phyloP scores from a whole-genome alignment of 1,139 yeast genomes.

The Blastobotrys indianensis region DNA sequence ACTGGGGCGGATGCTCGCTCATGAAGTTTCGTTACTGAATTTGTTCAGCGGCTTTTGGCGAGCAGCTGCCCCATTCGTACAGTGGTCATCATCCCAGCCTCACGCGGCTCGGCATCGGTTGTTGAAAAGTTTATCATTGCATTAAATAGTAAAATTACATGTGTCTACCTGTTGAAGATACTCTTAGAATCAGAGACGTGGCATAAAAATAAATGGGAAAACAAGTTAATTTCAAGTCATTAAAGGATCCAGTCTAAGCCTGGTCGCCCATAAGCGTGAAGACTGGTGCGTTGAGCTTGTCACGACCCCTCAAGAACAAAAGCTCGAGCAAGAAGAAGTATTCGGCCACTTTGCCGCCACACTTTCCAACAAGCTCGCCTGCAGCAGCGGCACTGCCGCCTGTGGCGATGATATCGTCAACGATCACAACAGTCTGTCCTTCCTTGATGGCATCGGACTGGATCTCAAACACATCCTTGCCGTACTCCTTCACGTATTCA shows the following conservation, averaged over 20 bases:
- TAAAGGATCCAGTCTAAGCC: slow-evolving; percentile 10
- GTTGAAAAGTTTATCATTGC: too few species aligned
- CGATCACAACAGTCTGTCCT: slow-evolving; percentile 76
- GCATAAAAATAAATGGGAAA: too few species aligned
- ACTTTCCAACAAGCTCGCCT: slow-evolving; percentile 67
- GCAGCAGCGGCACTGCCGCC: slow-evolving; percentile 97
- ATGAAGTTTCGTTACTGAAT: too few species aligned
- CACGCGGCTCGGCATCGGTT: too few species aligned
- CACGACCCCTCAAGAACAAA: slow-evolving; percentile 91
- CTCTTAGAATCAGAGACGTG: too few species aligned
- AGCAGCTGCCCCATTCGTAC: too few species aligned
- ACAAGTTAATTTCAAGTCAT: background rate
- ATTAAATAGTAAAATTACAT: too few species aligned
- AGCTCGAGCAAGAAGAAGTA: slow-evolving; percentile 88
- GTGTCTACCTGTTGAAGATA: too few species aligned
- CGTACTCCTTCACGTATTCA: slow-evolving; percentile 85
- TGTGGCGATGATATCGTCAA: slow-evolving; percentile 95
- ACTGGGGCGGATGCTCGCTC: too few species aligned
- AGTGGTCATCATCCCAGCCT: too few species aligned
- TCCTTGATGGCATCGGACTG: slow-evolving; percentile 76
- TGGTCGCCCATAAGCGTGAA: slow-evolving; percentile 87
- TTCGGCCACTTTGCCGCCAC: slow-evolving; percentile 68
- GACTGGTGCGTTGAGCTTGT: slow-evolving; percentile 74
- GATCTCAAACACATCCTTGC: slow-evolving; percentile 78
- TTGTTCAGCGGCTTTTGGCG: too few species aligned